phyloP scores from a whole-genome alignment of 2,329 filamentous ascomycete species.

The Pezicula carpinea region DNA sequence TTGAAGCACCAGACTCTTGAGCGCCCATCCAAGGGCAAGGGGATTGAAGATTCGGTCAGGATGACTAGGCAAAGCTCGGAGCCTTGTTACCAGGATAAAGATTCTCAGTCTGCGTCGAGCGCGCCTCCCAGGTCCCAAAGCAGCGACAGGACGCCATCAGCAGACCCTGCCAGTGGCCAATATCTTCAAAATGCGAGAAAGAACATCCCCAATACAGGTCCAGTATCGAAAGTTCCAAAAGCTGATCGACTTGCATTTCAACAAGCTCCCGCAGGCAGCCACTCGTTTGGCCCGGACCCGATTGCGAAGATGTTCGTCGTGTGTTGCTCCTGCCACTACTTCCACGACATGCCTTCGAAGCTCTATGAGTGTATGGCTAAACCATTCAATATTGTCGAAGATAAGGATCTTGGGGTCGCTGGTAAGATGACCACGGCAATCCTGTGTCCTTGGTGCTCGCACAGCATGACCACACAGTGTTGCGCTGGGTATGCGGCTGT shows the following conservation, averaged over 20 bases:
- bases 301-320: slow-evolving; percentile 61
- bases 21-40: slow-evolving; percentile 19
- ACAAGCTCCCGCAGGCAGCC: neutral
- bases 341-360: slow-evolving; percentile 60
- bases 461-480: slow-evolving; percentile 65
- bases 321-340: slow-evolving; percentile 60
- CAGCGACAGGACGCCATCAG: slow-evolving; percentile 7
- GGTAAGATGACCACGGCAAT: slow-evolving; percentile 57
- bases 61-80: slow-evolving; percentile 27
- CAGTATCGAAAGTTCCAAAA: neutral
- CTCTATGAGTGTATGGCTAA: slow-evolving; percentile 62
- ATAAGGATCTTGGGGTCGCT: slow-evolving; percentile 46
- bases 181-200: slow-evolving; percentile 22
- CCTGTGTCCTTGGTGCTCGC: slow-evolving; percentile 67
- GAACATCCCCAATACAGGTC: slow-evolving; percentile 8
- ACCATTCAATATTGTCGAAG: slow-evolving; percentile 49
- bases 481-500: slow-evolving; percentile 65
- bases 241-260: slow-evolving; percentile 5
- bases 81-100: slow-evolving; percentile 10
- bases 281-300: slow-evolving; percentile 11
- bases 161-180: slow-evolving; percentile 7
- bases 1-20: slow-evolving; percentile 36
- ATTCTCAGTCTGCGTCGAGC: neutral
- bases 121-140: slow-evolving; percentile 9
- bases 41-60: slow-evolving; percentile 13